phyloP scores from a whole-genome alignment of 352 stramenopile species.

The Globisporangium nagaii region DNA sequence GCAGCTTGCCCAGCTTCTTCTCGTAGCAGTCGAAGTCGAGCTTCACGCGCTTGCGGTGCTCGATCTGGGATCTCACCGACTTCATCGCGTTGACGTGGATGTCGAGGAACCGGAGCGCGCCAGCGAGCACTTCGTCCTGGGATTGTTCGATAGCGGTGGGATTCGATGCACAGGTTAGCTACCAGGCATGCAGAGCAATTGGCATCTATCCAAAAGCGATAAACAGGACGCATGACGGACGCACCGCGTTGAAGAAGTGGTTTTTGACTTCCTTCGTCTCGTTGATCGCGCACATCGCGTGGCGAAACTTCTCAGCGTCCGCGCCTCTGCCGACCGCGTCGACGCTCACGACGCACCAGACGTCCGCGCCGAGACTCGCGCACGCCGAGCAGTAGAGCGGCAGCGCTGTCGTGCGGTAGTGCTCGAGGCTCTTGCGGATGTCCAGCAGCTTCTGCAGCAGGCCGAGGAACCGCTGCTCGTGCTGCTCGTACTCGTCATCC shows the following conservation, averaged over 20 bases:
- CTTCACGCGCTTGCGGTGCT: conserved; percentile 55
- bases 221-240: neutral
- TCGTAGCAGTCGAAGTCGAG: conserved; percentile 72
- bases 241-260: conserved; percentile 68
- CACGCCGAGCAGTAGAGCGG: conserved; percentile 60
- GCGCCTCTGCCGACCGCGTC: conserved; percentile 52
- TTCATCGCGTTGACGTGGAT: conserved; percentile 79
- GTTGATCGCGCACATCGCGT: conserved; percentile 73
- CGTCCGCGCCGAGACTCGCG: conserved; percentile 54
- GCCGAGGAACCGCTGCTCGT: conserved; percentile 63
- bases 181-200: neutral
- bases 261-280: conserved; percentile 72
- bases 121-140: conserved; percentile 56
- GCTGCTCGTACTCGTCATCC: conserved; percentile 63
- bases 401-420: conserved; percentile 56
- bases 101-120: conserved; percentile 58
- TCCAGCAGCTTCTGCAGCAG: conserved; percentile 67
- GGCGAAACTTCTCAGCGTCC: conserved; percentile 66
- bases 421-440: conserved; percentile 61
- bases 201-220: too few species aligned
- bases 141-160: neutral
- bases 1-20: conserved; percentile 39
- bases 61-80: conserved; percentile 65
- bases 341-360: conserved; percentile 72
- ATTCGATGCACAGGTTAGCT: neutral